Base-by-base conservation (phyloP, 2,329 filamentous ascomycete species). In the Exophiala sp. region DNA sequence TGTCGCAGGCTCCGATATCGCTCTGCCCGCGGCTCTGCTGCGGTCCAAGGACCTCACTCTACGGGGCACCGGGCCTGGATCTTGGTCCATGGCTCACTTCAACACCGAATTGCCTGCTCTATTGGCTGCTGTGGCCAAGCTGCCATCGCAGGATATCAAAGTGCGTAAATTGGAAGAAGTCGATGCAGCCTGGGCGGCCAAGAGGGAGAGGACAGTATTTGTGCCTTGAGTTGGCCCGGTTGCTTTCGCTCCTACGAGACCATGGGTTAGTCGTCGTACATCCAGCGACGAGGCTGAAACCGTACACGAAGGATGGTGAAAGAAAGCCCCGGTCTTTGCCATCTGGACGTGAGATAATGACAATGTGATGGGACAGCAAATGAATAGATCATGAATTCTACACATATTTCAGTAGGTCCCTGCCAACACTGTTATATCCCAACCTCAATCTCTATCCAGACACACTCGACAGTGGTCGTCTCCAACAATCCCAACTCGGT, bases 41-140 rank as follows among this genome's bases (percentile, higher is more conserved):
- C 65, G 77, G 51, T 70, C 70, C 18, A 74, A 74, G 58, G 68
- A 77, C 44, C 63, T 80, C 3, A 74, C 71, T 1, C 57, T 77
- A 23, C 61, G 71, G 8, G 75, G 75, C 0, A 63, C 73, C 0
- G 75, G 73, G 0, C 69, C 71, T 0, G 74, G 75, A 0, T 64
- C 70, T 2, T 75, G 70, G 71, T 58, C 60, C 11, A 53, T 69
- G 38, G 43, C 53, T 7, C 63, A 66, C 14, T 58, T 70, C 69
- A 43, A 48, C 67, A 24, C 46, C 27, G 53, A 56, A 38, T 19
- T 54, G 48, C 48, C 45, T 8, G 43, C 11, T 10, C 30, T 60
- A 43, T 48, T 60, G 10, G 46, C 39, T 8, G 56, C 56, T 6
- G 55, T 58, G 39, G 40, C 43, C 14, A 48, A 47, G 21, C 27